phyloP scores from a whole-genome alignment of 352 stramenopile species.

The Phytopythium oedochilum region DNA sequence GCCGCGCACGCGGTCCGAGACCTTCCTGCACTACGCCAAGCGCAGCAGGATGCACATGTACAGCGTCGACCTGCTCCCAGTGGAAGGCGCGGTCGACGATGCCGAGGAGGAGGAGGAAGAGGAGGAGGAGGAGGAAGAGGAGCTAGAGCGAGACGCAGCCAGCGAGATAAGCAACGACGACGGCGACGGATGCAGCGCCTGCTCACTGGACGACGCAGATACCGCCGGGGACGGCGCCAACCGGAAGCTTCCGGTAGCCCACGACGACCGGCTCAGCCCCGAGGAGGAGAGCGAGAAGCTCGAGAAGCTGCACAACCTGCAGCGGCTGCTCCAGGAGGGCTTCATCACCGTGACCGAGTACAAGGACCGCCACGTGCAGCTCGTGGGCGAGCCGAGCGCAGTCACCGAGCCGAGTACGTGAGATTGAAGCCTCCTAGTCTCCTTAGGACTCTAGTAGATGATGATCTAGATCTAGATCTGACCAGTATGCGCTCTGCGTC shows the following conservation, averaged over 20 bases:
- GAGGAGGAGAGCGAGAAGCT: background rate
- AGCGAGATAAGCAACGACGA: background rate
- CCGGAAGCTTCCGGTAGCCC: too few relatives aligned
- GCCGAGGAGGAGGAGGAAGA: constrained; percentile 4
- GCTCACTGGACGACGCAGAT: constrained; percentile 1
- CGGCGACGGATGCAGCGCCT: background rate
- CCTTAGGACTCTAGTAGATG: too few relatives aligned
- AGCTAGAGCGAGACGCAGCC: too few relatives aligned
- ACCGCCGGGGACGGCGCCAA: constrained; percentile 9
- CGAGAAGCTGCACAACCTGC: constrained; percentile 57
- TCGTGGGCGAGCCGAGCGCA: constrained; percentile 56
- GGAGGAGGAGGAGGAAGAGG: constrained; percentile 3
- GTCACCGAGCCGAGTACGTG: constrained; percentile 46
- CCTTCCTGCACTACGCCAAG: constrained; percentile 13
- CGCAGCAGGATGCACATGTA: constrained; percentile 1
- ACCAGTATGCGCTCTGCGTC: too few relatives aligned
- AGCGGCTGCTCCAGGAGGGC: constrained; percentile 71
- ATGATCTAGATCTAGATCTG: too few relatives aligned
- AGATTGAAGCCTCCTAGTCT: too few relatives aligned
- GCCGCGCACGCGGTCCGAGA: constrained; percentile 31
- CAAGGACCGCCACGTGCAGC: constrained; percentile 56
- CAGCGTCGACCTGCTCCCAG: constrained; percentile 15
- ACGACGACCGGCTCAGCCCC: constrained; percentile 9
- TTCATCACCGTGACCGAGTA: constrained; percentile 83
- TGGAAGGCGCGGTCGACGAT: constrained; percentile 9